A percentile compares a stretch with the other conserved stretches of the same genome.
phyloP scores from a whole-genome alignment of 306 rosid species.

The Trichosanthes truncata region DNA sequence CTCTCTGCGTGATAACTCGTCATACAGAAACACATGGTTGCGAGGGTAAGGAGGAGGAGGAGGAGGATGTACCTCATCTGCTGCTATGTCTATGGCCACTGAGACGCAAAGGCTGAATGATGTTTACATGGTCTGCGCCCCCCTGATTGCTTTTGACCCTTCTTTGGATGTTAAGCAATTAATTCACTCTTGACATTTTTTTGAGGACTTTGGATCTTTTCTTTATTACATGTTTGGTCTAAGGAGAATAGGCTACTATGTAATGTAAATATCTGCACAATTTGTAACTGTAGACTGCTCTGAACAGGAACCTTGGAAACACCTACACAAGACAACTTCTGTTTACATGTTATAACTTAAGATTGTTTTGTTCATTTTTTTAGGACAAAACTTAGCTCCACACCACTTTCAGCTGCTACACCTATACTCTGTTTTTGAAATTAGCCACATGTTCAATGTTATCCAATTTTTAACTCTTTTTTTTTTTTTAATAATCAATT shows the following conservation, averaged over 20 bases:
- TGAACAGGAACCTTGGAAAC: neutral
- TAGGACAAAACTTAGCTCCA: neutral
- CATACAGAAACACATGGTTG: slow-evolving; percentile 96
- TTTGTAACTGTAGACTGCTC: neutral
- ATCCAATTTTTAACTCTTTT: neutral
- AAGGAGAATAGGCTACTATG: neutral
- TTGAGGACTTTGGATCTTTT: neutral
- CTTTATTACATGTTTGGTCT: neutral
- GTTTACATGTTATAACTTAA: slow-evolving; percentile 4
- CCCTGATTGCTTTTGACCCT: neutral
- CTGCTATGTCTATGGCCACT: neutral
- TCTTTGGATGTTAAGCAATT: neutral
- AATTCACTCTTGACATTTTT: neutral
- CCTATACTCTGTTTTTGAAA: neutral
- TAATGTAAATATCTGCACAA: slow-evolving; percentile 1
- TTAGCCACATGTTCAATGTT: neutral
- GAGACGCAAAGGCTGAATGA: neutral
- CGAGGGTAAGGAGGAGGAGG: slow-evolving; percentile 42
- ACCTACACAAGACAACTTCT: neutral
- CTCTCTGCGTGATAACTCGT: slow-evolving; percentile 82
- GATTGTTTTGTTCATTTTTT: neutral
- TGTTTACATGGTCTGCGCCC: neutral
- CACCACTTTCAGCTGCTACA: neutral
- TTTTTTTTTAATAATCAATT: neutral
- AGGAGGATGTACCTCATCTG: neutral